Percentiles rank a stretch among this genome's conserved stretches.
phyloP scores from a whole-genome alignment of 1,284 basidiomycete species.

The Mrakiaceae sp. region DNA sequence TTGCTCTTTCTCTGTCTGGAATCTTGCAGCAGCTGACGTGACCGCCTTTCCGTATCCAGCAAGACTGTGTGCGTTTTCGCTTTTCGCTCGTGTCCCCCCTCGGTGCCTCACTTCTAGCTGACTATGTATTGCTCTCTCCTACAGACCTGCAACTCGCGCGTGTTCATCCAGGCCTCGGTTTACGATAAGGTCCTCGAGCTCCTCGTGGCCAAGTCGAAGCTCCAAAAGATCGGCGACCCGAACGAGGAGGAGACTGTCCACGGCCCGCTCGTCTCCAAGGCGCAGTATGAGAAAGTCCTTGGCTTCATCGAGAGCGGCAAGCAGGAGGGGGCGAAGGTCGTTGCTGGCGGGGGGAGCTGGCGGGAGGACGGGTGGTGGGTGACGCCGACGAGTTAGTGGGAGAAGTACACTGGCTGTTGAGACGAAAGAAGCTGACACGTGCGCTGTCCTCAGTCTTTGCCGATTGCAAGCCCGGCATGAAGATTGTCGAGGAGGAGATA shows the following conservation, averaged over 20 bases:
- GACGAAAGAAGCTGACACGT: no score
- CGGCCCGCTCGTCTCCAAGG: slow-evolving; percentile 50
- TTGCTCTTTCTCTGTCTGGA: no score
- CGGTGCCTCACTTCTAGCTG: neutral
- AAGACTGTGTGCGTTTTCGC: slow-evolving; percentile 44
- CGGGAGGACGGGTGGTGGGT: no score
- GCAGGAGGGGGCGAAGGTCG: slow-evolving; percentile 61
- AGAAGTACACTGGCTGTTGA: no score
- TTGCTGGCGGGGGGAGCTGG: slow-evolving; percentile 54
- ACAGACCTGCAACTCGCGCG: slow-evolving; percentile 73
- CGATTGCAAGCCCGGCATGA: slow-evolving; percentile 62
- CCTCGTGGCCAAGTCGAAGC: slow-evolving; percentile 53
- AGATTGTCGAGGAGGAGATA: slow-evolving; percentile 82
- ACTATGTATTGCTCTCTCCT: neutral
- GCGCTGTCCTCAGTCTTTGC: slow-evolving; percentile 69
- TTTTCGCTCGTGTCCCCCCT: slow-evolving; percentile 43
- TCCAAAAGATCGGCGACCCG: slow-evolving; percentile 71
- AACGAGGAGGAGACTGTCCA: slow-evolving; percentile 60
- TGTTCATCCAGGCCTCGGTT: slow-evolving; percentile 67
- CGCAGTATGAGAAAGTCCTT: slow-evolving; percentile 77
- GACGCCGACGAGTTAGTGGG: no score
- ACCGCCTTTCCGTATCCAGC: no score
- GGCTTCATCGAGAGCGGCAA: slow-evolving; percentile 79
- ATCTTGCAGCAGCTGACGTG: no score
- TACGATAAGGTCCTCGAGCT: slow-evolving; percentile 65